Base-by-base conservation (phyloP, 2,329 filamentous ascomycete species). In the Aspergillus sojae region DNA sequence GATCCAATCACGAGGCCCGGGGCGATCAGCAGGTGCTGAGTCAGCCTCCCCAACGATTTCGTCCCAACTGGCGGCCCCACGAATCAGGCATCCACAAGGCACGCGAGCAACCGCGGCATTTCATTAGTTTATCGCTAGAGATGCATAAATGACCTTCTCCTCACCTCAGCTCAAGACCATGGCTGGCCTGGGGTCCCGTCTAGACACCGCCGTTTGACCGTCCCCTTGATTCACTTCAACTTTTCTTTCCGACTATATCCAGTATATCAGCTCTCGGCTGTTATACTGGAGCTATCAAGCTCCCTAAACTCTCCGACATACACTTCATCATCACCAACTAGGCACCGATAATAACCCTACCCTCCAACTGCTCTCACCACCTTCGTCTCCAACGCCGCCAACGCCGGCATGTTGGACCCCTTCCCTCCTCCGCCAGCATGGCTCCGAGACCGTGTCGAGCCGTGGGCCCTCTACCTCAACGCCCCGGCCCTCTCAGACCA, bases 401-500 rank as follows among this genome's bases (percentile, higher is more conserved):
- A 57, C 39, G 6, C 54, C 68, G 75, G 60, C 56, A 82, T 82
- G 80, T 71, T 81, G 64, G 80, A 82, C 66, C 81, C 80, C 57
- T 68, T 81, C 41, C 77, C 77, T 7, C 77, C 83, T 23, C 78
- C 84, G 9, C 86, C 87, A n/a, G 72, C 75, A 60, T 80, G 80
- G 76, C 81, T 89, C 46, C 76, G 82, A 67, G 73, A 77, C 50
- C 74, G 80, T 63, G 71, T 82, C 60, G 77, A 82, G 65, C 86
- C 85, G 9, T 76, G 85, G 68, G 82, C 85, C 64, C 77, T 83
- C 62, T 75, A 73, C n/a, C 73, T 88, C 62, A 78, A 77, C 55
- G 80, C 89, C 45, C 79, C 83, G 21, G 85, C 85, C 12, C 82
- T 89, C 19, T 80, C 85, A 4, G 79, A 86, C 62, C 88, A 90